Conservation (phyloP, 2,329 filamentous ascomycete species). For the Cladophialophora chaetospira region DNA sequence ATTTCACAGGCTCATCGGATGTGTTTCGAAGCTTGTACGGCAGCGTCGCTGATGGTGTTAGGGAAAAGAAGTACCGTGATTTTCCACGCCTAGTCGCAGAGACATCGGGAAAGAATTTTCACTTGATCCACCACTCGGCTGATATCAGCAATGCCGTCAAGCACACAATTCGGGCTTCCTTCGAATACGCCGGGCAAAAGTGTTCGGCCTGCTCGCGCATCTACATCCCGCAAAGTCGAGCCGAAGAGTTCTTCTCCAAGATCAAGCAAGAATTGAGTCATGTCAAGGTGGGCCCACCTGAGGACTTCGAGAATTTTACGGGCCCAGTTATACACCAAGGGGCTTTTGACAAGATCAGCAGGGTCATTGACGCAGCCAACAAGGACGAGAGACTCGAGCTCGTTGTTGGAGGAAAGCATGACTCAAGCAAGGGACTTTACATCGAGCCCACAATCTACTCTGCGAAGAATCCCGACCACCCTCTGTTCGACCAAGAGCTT, state of each 20-base stretch:
- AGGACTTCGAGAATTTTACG: conserved; percentile 70
- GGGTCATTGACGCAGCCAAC: conserved; percentile 72
- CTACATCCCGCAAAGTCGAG: conserved; percentile 71
- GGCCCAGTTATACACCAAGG: conserved; percentile 78
- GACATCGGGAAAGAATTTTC: conserved; percentile 86
- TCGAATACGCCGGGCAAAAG: conserved; percentile 83
- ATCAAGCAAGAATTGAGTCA: conserved; percentile 64
- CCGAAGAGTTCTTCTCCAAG: conserved; percentile 67
- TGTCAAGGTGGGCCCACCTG: conserved; percentile 67
- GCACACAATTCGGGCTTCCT: conserved; percentile 76
- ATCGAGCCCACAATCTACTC: conserved; percentile 75
- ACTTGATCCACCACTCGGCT: conserved; percentile 71
- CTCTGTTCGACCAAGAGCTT: conserved; percentile 70
- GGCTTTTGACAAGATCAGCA: conserved; percentile 73
- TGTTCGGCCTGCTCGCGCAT: conserved; percentile 77
- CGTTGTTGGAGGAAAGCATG: conserved; percentile 70
- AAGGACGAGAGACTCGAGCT: conserved; percentile 68
- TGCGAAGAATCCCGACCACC: conserved; percentile 67
- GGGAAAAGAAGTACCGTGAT: conserved; percentile 71
- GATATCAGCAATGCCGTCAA: conserved; percentile 72
- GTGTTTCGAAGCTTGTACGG: conserved; percentile 84
- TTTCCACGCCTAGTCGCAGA: conserved; percentile 83
- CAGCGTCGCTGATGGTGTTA: conserved; percentile 73
- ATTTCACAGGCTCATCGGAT: conserved; percentile 84
- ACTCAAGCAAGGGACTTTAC: conserved; percentile 72